Evolutionary conservation across 1,139 yeast species (phyloP), one percentile per base, ranked within the genome.

Genomic region (Candida albicans): DNA sequence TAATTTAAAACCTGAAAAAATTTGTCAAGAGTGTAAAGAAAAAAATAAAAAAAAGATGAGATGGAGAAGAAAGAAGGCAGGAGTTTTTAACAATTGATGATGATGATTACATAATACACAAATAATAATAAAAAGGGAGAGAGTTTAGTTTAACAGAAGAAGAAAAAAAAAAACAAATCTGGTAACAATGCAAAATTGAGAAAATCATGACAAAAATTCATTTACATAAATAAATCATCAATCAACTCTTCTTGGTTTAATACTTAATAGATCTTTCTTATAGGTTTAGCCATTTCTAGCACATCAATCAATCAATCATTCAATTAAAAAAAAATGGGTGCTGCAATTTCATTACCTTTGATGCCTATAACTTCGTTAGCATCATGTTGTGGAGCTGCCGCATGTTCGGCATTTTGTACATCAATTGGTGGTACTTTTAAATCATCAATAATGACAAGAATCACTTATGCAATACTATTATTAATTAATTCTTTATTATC

Each of bases 331-430:
- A 18, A 18, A 18, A 91, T 91, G 98, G 98, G 98, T 36, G 95
- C 89, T 5, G 71, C 84, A 13, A 64, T 91, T 10, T 89, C 97
- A 3, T 53, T 90, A 33, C 95, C 95, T 0, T 53, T 84, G 49
- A 67, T 73, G 67, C 84, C 81, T 0, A 81, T 87, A 8, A 51
- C 62, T 32, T 85, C 89, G 64, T 60, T 79, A 8, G 87, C 95
- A 1, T 85, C 96, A 28, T 89, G 95, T 54, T 72, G 81, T 43
- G 97, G 98, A 10, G 95, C 96, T 0, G 87, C 95, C 13, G 75
- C 87, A 33, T 87, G 95, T 52, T 79, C 89, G 2, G 81, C 89
- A 8, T 66, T 84, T 37, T 81, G 89, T 51, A 55, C 73, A 4
- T 62, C 90, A 67, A 67, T 85, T 70, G 70, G 82, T n/a, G 78